phyloP scores from a whole-genome alignment of 2,329 filamentous ascomycete species.

The Alternaria triticimaculans region DNA sequence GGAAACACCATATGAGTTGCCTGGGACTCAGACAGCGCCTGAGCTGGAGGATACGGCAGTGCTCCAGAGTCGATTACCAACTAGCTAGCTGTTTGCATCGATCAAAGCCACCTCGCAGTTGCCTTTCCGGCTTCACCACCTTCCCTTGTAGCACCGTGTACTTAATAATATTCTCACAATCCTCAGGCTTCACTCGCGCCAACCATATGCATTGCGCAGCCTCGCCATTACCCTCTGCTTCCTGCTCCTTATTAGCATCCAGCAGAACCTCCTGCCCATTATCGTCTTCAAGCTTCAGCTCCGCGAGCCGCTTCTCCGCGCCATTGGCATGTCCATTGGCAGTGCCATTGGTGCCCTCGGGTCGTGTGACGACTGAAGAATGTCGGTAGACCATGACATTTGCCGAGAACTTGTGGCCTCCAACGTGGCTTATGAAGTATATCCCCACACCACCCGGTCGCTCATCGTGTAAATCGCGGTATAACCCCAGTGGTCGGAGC shows the following conservation, averaged over 20 bases:
- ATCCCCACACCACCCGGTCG: conserved; percentile 91
- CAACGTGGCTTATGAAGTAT: conserved; percentile 95
- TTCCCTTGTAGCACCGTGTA: conserved; percentile 94
- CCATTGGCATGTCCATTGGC: conserved; percentile 29
- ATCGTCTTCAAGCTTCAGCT: conserved; percentile 48
- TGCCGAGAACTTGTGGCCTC: conserved; percentile 94
- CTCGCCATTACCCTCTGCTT: conserved; percentile 45
- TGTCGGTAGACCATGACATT: conserved; percentile 92
- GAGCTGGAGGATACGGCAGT: background rate
- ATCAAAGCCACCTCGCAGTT: conserved; percentile 91
- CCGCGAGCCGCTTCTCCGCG: conserved; percentile 45
- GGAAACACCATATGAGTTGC: background rate
- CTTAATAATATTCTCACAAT: conserved; percentile 89
- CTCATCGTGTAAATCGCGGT: conserved; percentile 86
- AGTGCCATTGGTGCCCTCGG: conserved; percentile 20
- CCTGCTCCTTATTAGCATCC: conserved; percentile 45
- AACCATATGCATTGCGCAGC: conserved; percentile 94
- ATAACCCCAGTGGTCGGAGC: conserved; percentile 81
- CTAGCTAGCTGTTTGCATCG: conserved; percentile 79
- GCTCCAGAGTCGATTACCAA: conserved; percentile 65
- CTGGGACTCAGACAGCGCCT: background rate
- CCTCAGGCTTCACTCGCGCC: conserved; percentile 81
- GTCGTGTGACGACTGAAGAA: conserved; percentile 35
- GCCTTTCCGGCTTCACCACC: conserved; percentile 84
- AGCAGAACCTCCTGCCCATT: conserved; percentile 45